phyloP scores from a whole-genome alignment of 2,329 filamentous ascomycete species.

The Dothideomycetes sp. region DNA sequence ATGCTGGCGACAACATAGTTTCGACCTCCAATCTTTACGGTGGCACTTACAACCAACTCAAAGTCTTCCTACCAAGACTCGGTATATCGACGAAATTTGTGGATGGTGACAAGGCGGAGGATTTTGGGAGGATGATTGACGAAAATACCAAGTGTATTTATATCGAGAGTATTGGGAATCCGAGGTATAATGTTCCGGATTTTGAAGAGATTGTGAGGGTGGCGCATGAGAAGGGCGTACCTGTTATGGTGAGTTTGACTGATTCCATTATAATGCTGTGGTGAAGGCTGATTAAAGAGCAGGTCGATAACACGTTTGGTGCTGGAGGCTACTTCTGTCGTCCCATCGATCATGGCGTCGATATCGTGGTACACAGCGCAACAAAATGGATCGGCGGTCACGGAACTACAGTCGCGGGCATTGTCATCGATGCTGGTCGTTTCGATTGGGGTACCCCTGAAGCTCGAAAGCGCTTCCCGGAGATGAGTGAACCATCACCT shows the following conservation, averaged over 20 bases:
- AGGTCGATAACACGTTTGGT: slow-evolving; percentile 92
- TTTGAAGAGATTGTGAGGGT: slow-evolving; percentile 77
- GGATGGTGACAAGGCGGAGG: slow-evolving; percentile 66
- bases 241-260: slow-evolving; percentile 46
- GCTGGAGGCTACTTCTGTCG: slow-evolving; percentile 82
- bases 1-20: slow-evolving; percentile 85
- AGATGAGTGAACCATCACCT: slow-evolving; percentile 79
- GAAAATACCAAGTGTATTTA: slow-evolving; percentile 90
- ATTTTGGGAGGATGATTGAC: slow-evolving; percentile 75
- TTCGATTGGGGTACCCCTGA: slow-evolving; percentile 86
- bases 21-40: slow-evolving; percentile 87
- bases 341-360: slow-evolving; percentile 77
- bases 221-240: slow-evolving; percentile 58
- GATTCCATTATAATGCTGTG: slow-evolving; percentile 53
- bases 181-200: slow-evolving; percentile 85
- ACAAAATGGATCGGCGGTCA: slow-evolving; percentile 98
- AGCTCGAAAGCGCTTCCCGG: slow-evolving; percentile 61
- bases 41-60: slow-evolving; percentile 95
- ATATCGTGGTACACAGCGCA: slow-evolving; percentile 46
- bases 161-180: slow-evolving; percentile 88
- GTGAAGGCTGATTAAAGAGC: slow-evolving; percentile 28
- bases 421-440: slow-evolving; percentile 79
- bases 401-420: slow-evolving; percentile 80
- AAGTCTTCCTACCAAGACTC: slow-evolving; percentile 77
- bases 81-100: slow-evolving; percentile 86